Evolutionary conservation across 1,284 basidiomycete genomes (phyloP).

Genomic region (Bjerkandera adusta): DNA sequence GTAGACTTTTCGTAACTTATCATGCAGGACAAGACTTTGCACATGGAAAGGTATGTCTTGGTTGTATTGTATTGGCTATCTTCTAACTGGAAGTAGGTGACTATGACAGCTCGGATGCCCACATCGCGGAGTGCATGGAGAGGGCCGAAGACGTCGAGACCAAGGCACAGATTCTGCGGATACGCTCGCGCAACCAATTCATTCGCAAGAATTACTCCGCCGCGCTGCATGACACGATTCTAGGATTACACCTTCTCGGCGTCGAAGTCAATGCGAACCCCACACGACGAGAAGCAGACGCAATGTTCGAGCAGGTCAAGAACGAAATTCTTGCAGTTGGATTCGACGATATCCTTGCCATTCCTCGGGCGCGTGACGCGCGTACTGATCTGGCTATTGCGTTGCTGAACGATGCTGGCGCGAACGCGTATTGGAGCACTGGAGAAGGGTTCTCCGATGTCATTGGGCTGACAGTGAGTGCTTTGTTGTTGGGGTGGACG

Average conservation of each 20-base stretch:
- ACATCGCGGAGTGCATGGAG: constrained; percentile 50
- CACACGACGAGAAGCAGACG: constrained; percentile 50
- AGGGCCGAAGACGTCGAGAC: constrained; percentile 50
- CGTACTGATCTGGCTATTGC: constrained; percentile 59
- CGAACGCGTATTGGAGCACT: constrained; percentile 34
- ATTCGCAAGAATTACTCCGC: constrained; percentile 51
- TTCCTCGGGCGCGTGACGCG: constrained; percentile 57
- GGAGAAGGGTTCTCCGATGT: constrained; percentile 56
- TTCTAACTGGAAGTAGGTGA: constrained; percentile 38
- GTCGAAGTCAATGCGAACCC: constrained; percentile 56
- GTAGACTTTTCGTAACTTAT: background rate
- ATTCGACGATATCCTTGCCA: constrained; percentile 60
- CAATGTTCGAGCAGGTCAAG: constrained; percentile 66
- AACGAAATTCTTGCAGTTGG: constrained; percentile 67
- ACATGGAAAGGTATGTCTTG: constrained; percentile 61
- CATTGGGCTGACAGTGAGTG: constrained; percentile 60
- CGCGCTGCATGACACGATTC: constrained; percentile 56
- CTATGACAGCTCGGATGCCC: constrained; percentile 46
- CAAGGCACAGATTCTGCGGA: constrained; percentile 52
- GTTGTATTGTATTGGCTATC: background rate
- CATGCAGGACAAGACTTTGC: constrained; percentile 38
- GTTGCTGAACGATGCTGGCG: constrained; percentile 66
- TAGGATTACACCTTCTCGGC: constrained; percentile 60
- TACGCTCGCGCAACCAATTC: constrained; percentile 62
- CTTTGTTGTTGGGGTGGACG: background rate